A percentile compares a stretch with the other conserved stretches of the same genome.
Conservation (phyloP, 495 filamentous ascomycete species). For the Jackrogersella minutella region DNA sequence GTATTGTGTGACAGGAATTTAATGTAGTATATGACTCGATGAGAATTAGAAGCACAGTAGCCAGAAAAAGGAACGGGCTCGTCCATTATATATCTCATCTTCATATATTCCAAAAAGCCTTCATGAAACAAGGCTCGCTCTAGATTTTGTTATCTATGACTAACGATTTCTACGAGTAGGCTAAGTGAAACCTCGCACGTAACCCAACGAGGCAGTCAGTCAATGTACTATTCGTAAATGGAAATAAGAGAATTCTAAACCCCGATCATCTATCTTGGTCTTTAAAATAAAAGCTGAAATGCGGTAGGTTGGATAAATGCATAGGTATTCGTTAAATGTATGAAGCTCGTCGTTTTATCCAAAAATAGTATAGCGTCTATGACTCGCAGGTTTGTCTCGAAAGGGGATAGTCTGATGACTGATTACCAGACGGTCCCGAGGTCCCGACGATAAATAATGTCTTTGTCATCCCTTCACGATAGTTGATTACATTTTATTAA, state of each 20-base stretch:
- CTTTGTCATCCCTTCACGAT: too few relatives aligned
- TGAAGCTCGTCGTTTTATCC: slow-evolving; percentile 29
- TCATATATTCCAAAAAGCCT: too few relatives aligned
- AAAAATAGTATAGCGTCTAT: slow-evolving; percentile 7
- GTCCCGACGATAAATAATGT: too few relatives aligned
- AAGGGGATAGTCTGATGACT: slow-evolving; percentile 19
- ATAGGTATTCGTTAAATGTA: background rate
- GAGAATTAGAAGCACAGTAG: background rate
- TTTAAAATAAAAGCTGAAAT: background rate
- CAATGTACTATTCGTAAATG: background rate
- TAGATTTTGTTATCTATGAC: background rate
- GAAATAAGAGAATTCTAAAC: slow-evolving; percentile 13
- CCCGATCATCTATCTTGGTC: too few relatives aligned
- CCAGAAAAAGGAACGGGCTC: background rate
- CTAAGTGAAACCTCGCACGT: background rate
- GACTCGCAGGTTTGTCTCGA: slow-evolving; percentile 22
- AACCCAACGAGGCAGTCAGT: background rate
- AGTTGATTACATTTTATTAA: too few relatives aligned
- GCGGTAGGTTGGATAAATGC: background rate
- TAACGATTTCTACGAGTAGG: background rate
- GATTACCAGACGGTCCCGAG: too few relatives aligned
- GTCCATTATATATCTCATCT: slow-evolving; percentile 10
- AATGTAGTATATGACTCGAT: too few relatives aligned
- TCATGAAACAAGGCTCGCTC: background rate
- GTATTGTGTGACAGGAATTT: too few relatives aligned